Evolutionary conservation across 2,329 filamentous ascomycete species (phyloP), one percentile per base, ranked within the genome.

Genomic region (Fusarium goolgardi): DNA sequence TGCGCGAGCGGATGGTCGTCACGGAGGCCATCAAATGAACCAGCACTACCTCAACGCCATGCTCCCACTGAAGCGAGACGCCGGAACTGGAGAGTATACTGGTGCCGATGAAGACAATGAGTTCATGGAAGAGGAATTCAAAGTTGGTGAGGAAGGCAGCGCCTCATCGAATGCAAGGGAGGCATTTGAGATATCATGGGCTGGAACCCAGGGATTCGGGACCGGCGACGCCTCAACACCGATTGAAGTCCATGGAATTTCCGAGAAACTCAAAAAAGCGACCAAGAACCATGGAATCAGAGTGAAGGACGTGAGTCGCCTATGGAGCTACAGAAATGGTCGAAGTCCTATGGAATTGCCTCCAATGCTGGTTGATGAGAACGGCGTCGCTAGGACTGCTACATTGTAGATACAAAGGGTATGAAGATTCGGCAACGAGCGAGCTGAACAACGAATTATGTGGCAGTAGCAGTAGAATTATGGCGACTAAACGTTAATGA

Each of bases 271-370:
- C 46, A 51, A 75, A 59, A 60, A 75, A 25, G 70, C 73, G 6
- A 74, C 78, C 65, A n/a, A 23, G 11, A 70, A 75, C 29, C 23
- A 59, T 8, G 61, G 74, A 31, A 80, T 87, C 41, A 85, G 80
- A 72, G 87, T 90, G 8, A 88, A 84, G 76, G 84, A 90, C 54
- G 77, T 90, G 45, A 88, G 87, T 71, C 81, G 88, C 45, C 75
- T 90, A 29, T 90, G 88, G 88, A 79, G 83, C 65, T 90, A 90
- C 72, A 80, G 87, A 51, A 89, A 90, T 71, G 88, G 88, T 3
- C 78, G 75, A 59, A 85, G 81, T 40, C 87, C 88, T 2, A 71
- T 79, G 7, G 82, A 84, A 40, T 69, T 72, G 29, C 79, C 81
- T 16, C 77, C 78, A 1, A 64, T 78, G 60, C 53, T 83, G 40